These are phyloP conservation scores for Aureobasidium sp. DNA, from an alignment of 2,329 filamentous ascomycete genomes.

Conservation along the genomic window DNA sequence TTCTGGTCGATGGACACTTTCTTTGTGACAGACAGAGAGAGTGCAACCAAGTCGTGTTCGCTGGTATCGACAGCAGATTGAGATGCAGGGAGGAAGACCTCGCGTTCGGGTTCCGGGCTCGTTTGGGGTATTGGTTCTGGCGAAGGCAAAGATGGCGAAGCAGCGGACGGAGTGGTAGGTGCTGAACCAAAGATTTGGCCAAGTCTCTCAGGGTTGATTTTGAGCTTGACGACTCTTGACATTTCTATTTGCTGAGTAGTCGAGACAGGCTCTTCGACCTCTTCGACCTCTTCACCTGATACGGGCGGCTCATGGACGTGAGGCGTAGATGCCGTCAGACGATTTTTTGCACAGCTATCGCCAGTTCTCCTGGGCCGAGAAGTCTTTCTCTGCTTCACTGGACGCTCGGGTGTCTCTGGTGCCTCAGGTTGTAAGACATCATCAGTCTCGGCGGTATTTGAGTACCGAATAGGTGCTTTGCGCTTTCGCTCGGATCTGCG, in stretches of 20 bases:
- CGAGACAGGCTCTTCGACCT: not conserved
- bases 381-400: not conserved
- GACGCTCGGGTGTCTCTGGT: not conserved
- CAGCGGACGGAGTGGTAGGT: not conserved
- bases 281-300: not conserved
- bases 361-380: not conserved
- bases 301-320: not conserved
- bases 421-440: not conserved
- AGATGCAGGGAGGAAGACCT: not conserved
- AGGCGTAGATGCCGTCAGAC: not conserved
- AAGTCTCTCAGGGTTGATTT: not conserved
- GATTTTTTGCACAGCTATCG: not conserved
- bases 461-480: not conserved
- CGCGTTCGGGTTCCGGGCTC: not conserved
- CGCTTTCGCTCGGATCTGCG: constrained; percentile 10
- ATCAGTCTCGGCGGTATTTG: not conserved
- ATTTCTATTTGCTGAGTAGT: not conserved
- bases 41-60: not conserved
- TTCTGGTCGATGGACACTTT: constrained; percentile 24
- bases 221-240: not conserved
- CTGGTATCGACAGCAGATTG: not conserved
- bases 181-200: not conserved
- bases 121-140: not conserved
- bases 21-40: constrained; percentile 19
- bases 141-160: not conserved